Evolutionary conservation across 768 basidiomycete genomes (phyloP).

Genomic region (Tricholoma saponaceum): DNA sequence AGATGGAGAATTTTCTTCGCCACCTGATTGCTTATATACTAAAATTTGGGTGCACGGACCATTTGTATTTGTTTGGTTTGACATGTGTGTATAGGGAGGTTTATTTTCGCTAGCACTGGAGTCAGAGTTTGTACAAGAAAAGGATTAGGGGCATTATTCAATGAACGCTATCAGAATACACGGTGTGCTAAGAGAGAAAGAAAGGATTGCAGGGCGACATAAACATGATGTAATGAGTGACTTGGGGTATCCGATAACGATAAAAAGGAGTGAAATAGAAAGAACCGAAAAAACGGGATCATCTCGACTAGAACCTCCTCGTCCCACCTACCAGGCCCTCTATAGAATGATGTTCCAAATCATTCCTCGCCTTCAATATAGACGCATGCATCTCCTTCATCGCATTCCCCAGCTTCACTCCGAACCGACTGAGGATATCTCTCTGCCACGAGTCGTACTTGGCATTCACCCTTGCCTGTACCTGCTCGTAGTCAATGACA

Average conservation of each 20-base stretch:
- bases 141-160: background rate
- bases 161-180: background rate
- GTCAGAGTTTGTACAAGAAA: background rate
- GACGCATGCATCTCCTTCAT: constrained; percentile 98
- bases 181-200: background rate
- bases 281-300: background rate
- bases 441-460: constrained; percentile 99
- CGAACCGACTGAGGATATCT: constrained; percentile 90
- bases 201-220: constrained; percentile 1
- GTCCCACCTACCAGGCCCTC: constrained; percentile 74
- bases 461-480: constrained; percentile 94
- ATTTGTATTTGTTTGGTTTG: constrained; percentile 12
- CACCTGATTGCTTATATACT: constrained; percentile 35
- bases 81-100: too few relatives aligned
- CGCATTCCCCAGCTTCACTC: constrained; percentile 85
- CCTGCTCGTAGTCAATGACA: constrained; percentile 96
- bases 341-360: constrained; percentile 94
- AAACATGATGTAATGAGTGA: background rate
- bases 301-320: constrained; percentile 43
- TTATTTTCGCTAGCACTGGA: too few relatives aligned
- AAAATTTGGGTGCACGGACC: constrained; percentile 47
- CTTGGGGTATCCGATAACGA: constrained; percentile 3
- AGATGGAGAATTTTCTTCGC: constrained; percentile 43
- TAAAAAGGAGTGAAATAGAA: background rate
- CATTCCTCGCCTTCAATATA: constrained; percentile 90